These are phyloP conservation scores for Fusarium sp. DNA, from an alignment of 2,329 filamentous ascomycete genomes.

Conservation along the genomic window DNA sequence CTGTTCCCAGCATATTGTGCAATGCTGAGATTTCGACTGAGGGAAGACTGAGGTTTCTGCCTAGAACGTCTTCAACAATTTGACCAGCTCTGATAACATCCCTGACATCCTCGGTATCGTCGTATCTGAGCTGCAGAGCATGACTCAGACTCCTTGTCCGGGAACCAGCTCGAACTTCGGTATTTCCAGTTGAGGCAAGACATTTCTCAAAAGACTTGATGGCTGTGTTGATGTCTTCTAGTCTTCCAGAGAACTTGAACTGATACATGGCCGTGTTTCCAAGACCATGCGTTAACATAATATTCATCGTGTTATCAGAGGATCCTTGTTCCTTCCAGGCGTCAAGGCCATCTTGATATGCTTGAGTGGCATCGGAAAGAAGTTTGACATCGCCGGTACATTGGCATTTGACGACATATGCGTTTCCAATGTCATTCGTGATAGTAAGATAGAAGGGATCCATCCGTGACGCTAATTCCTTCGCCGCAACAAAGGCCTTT, in stretches of 20 bases:
- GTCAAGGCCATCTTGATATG: not conserved
- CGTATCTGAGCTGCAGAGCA: not conserved
- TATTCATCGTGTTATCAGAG: rapidly evolving
- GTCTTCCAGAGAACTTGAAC: not conserved
- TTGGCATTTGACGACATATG: not conserved
- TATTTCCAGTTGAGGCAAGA: not conserved
- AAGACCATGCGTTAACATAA: not conserved
- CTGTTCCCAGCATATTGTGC: not conserved
- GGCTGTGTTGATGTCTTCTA: not conserved
- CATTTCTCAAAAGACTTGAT: not conserved
- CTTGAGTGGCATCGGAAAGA: not conserved
- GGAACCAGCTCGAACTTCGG: not conserved
- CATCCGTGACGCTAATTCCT: rapidly evolving
- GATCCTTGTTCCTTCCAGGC: not conserved
- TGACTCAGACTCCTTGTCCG: not conserved
- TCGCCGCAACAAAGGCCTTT: not conserved
- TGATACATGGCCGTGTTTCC: not conserved
- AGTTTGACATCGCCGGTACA: not conserved
- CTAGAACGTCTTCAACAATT: not conserved
- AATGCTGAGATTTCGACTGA: not conserved
- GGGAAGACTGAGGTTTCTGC: not conserved
- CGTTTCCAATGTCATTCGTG: not conserved
- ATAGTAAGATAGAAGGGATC: not conserved
- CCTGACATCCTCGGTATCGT: not conserved
- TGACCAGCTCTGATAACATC: not conserved